Evolutionary conservation across 1,284 basidiomycete genomes (phyloP), one percentile per base, ranked within the genome.

Genomic region (Wallemia ichthyophaga): DNA sequence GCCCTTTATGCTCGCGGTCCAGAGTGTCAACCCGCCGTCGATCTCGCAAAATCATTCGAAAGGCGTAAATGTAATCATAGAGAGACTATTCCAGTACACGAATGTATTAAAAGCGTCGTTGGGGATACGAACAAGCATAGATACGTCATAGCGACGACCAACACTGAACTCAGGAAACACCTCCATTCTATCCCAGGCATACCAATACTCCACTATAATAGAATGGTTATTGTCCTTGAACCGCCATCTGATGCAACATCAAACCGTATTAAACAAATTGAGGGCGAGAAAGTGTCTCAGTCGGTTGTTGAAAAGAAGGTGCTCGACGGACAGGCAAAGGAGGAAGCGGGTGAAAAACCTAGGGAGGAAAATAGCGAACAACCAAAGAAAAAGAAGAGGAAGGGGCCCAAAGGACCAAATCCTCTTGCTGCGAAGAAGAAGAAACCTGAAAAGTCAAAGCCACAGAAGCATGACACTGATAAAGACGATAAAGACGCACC

Each of bases 391-490:
- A 81, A 77, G 67, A 82, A 78, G 68, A 77, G 74, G 63, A 81
- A 76, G 65, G 80, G 79, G 1, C 80, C 82, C 0, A 91, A 87
- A 67, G 85, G 76, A 0, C 87, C 91, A 0, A 98, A 98, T 71
- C 88, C 92, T 17, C 74, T 98, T 2, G 89, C 86, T 61, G 73
- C 91, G 33, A 89, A 85, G 73, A 95, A 88, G 75, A 88, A 88
- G 72, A 82, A 76, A 60, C 53, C 54, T 63, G 62, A 60, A 62
- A 58, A 33, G 57, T 26, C 13, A 25, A 24, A 28, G 32, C 23
- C 27, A 26, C 27, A 37, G 26, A 25, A 61, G 54, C 24, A 24
- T 24, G 58, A 21, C 3, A 48, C 37, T 48, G 37, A 48, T 11
- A 5, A 48, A 21, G 5, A 11, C n/a, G n/a, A n/a, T n/a, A n/a